A percentile compares a stretch with the other conserved stretches of the same genome.
These are phyloP conservation scores for Pseudozyma sp. DNA, from an alignment of 1,284 basidiomycete species.

Conservation along the genomic window DNA sequence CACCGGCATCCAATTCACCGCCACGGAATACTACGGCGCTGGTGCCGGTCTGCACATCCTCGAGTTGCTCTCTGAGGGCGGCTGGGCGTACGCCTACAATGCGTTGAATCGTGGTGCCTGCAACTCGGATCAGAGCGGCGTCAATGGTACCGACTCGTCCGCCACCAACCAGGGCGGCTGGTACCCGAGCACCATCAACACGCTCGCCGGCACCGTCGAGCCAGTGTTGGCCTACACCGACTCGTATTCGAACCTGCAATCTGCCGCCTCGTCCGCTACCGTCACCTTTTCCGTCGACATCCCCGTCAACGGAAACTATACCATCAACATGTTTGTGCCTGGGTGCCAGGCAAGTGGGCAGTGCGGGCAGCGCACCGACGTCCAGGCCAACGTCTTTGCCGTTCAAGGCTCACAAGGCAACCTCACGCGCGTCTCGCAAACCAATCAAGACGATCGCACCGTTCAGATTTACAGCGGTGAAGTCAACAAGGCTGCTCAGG, in stretches of 20 bases:
- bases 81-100: slow-evolving; percentile 62
- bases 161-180: slow-evolving; percentile 57
- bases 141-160: slow-evolving; percentile 51
- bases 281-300: slow-evolving; percentile 92
- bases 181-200: slow-evolving; percentile 54
- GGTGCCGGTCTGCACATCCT: slow-evolving; percentile 86
- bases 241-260: slow-evolving; percentile 75
- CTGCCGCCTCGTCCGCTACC: slow-evolving; percentile 74
- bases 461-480: slow-evolving; percentile 83
- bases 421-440: slow-evolving; percentile 78
- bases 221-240: slow-evolving; percentile 80
- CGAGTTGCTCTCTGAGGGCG: slow-evolving; percentile 87
- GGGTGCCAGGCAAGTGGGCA: slow-evolving; percentile 85
- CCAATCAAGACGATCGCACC: slow-evolving; percentile 76
- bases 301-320: slow-evolving; percentile 85
- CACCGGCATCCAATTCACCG: slow-evolving; percentile 78
- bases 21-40: slow-evolving; percentile 80
- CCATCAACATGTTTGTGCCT: slow-evolving; percentile 84
- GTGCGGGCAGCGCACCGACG: slow-evolving; percentile 82
- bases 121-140: slow-evolving; percentile 50
- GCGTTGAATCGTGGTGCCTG: slow-evolving; percentile 59
- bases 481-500: slow-evolving; percentile 72
- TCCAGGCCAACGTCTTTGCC: slow-evolving; percentile 85
- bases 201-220: slow-evolving; percentile 80
- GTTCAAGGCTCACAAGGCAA: slow-evolving; percentile 40